Percentiles rank a stretch among this genome's conserved stretches.
phyloP scores from a whole-genome alignment of 2,329 filamentous ascomycete species.

The Colletotrichum zoysiae region DNA sequence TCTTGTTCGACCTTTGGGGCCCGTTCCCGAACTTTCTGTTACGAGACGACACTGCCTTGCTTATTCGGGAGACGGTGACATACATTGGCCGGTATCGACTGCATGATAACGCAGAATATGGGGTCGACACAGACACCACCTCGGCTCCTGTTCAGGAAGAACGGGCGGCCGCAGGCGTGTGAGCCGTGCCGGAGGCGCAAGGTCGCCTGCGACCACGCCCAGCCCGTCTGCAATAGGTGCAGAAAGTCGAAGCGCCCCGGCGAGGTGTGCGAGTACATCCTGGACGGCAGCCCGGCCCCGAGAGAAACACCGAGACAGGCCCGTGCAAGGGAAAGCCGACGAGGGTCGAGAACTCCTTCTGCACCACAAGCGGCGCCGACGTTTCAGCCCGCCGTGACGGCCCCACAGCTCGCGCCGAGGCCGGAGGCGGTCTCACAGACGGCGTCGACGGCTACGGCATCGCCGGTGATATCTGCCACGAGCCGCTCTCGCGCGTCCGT shows the following conservation, averaged over 20 bases:
- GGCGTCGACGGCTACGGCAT: conserved; percentile 6
- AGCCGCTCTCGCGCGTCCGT: conserved; percentile 27
- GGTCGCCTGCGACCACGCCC: conserved; percentile 58
- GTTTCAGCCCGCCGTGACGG: neutral
- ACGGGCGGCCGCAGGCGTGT: conserved; percentile 43
- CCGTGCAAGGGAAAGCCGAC: conserved; percentile 20
- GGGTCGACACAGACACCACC: conserved; percentile 26
- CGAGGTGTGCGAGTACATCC: conserved; percentile 53
- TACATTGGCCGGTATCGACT: neutral
- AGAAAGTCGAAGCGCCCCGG: conserved; percentile 49
- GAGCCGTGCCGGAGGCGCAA: conserved; percentile 58
- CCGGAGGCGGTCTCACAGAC: neutral
- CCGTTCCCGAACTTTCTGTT: conserved; percentile 9
- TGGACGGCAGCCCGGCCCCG: conserved; percentile 32
- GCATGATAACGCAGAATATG: conserved; percentile 1
- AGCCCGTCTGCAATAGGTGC: conserved; percentile 57
- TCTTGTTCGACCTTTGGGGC: neutral
- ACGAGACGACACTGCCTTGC: neutral
- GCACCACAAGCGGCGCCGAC: conserved; percentile 13
- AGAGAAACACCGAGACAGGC: conserved; percentile 10
- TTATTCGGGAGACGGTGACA: neutral
- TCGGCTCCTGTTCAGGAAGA: conserved; percentile 34
- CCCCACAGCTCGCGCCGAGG: neutral
- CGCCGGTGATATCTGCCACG: conserved; percentile 31
- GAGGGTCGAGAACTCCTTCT: conserved; percentile 18